Evolutionary conservation across 1,139 yeast genomes (phyloP).

Genomic region (Blastobotrys petasosporus): DNA sequence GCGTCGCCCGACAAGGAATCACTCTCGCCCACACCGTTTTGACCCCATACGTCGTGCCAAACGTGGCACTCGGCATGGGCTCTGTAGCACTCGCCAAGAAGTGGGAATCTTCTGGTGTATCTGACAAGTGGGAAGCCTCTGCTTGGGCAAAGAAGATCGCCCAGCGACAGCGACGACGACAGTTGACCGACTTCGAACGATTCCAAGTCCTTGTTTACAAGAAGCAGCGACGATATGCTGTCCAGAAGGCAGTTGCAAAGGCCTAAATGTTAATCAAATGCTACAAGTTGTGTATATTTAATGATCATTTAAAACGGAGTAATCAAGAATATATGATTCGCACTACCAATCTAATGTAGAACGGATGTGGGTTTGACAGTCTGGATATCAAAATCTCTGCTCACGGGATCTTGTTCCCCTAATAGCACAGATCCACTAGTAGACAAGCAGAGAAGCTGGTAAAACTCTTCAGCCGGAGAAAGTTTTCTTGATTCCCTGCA

Average conservation of each 20-base stretch:
- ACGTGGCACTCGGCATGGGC: constrained; percentile 92
- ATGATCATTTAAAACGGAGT: no score
- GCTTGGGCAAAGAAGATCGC: constrained; percentile 98
- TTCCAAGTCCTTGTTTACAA: constrained; percentile 97
- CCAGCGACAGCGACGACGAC: constrained; percentile 85
- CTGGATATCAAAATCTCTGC: no score
- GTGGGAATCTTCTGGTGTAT: constrained; percentile 88
- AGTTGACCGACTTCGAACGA: constrained; percentile 96
- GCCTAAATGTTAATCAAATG: constrained; percentile 44
- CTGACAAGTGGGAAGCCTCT: constrained; percentile 86
- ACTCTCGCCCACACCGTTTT: constrained; percentile 81
- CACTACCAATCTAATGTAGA: no score
- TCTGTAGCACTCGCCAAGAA: constrained; percentile 80
- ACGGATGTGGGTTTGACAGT: no score
- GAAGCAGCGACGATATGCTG: constrained; percentile 95
- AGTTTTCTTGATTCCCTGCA: no score
- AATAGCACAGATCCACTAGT: no score
- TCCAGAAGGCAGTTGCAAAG: constrained; percentile 86
- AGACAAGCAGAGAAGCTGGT: no score
- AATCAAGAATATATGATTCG: no score
- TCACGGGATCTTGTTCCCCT: no score
- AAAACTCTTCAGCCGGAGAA: no score
- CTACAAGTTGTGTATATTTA: no score
- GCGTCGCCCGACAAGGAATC: constrained; percentile 88
- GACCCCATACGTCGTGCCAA: constrained; percentile 82